Percentiles rank a stretch among this genome's conserved stretches.
These are phyloP conservation scores for Ambrosia artemisiifolia DNA, from an alignment of 129 eudicot genomes.

Conservation along the genomic window DNA sequence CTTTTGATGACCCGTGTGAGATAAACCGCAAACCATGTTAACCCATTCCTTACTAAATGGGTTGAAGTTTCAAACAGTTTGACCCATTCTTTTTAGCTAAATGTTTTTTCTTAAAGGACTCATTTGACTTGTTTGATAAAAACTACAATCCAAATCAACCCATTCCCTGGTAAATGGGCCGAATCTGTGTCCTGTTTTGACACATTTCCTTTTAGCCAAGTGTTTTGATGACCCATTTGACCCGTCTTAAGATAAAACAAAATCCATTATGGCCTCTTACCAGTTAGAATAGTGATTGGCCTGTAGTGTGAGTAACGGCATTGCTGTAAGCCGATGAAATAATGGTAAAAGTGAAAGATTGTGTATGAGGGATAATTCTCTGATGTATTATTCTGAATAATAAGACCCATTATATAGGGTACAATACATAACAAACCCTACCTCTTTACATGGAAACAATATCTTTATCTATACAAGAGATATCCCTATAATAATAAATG, in stretches of 20 bases:
- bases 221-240: no score
- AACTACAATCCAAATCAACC: neutral
- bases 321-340: neutral
- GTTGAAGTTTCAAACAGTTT: neutral
- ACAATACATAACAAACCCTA: no score
- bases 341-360: no score
- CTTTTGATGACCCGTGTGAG: neutral
- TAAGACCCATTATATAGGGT: no score
- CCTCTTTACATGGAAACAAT: no score
- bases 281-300: neutral
- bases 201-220: no score
- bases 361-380: no score
- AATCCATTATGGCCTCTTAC: no score
- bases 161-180: neutral
- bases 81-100: neutral
- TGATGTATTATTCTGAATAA: no score
- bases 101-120: neutral
- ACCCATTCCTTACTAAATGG: neutral
- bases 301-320: neutral
- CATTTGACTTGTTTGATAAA: neutral
- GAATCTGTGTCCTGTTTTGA: neutral
- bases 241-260: no score
- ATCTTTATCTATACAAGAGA: no score
- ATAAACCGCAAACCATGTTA: neutral
- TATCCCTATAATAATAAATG: no score